Percentiles rank a stretch among this genome's conserved stretches.
Evolutionary conservation across 306 rosid species (phyloP).

Genomic region (Amphicarpaea edgeworthii): DNA sequence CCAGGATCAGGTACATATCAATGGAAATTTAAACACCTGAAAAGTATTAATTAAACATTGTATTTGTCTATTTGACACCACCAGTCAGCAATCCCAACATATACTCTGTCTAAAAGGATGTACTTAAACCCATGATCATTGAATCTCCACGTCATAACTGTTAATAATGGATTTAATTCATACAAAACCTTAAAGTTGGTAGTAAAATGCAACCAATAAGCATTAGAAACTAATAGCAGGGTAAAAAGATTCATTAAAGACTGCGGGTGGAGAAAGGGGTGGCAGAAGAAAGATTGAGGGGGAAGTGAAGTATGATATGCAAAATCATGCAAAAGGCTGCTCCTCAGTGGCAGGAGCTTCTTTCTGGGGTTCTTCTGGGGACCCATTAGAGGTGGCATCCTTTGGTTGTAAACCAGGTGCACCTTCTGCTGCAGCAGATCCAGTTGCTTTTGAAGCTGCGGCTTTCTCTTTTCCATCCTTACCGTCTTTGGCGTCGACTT

Average conservation of each 20-base stretch:
- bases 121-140: constrained; percentile 44
- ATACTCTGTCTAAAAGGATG: constrained; percentile 33
- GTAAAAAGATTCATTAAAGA: constrained; percentile 46
- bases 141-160: constrained; percentile 51
- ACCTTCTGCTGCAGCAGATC: constrained; percentile 59
- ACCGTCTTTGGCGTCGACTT: constrained; percentile 69
- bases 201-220: constrained; percentile 46
- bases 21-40: not conserved
- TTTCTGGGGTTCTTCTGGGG: constrained; percentile 58
- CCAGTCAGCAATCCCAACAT: constrained; percentile 16
- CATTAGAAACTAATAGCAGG: constrained; percentile 50
- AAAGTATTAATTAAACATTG: not conserved
- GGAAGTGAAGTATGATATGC: constrained; percentile 29
- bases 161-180: constrained; percentile 47
- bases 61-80: constrained; percentile 15
- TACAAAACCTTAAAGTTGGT: constrained; percentile 48
- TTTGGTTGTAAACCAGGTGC: constrained; percentile 61
- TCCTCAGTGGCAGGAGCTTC: constrained; percentile 63
- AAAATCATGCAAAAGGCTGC: constrained; percentile 55
- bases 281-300: constrained; percentile 37
- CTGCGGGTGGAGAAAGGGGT: constrained; percentile 40
- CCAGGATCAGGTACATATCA: not conserved
- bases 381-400: constrained; percentile 64
- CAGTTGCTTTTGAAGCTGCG: constrained; percentile 64
- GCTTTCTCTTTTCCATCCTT: constrained; percentile 76